Conservation (phyloP, 345 rosid species). For the Eucalyptus tenuipes region DNA sequence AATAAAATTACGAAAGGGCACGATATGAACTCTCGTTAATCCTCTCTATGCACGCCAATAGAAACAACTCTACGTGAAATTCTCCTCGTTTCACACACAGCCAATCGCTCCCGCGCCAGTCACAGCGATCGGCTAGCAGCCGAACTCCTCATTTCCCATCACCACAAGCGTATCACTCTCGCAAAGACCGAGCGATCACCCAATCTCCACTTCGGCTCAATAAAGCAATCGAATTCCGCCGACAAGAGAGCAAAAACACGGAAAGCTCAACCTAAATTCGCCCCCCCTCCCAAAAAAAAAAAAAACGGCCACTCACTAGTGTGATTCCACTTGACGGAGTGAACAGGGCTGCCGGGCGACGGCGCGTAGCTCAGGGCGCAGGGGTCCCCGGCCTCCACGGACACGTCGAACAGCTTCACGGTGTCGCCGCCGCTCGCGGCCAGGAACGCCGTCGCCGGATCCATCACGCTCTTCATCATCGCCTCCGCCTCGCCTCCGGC, state of each 20-base stretch:
- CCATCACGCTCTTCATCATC: conserved; percentile 36
- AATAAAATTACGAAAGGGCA: neutral
- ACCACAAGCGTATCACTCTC: neutral
- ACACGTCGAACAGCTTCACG: conserved; percentile 76
- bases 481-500: neutral
- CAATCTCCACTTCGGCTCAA: neutral
- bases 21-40: neutral
- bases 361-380: conserved; percentile 72
- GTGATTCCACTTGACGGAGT: conserved; percentile 94
- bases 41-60: neutral
- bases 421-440: conserved; percentile 88
- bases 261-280: neutral
- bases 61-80: neutral
- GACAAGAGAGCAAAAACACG: neutral
- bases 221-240: neutral
- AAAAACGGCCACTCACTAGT: conserved; percentile 40
- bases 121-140: neutral
- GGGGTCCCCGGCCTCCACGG: conserved; percentile 67
- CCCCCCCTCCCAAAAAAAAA: no score
- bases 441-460: conserved; percentile 56
- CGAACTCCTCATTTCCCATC: neutral
- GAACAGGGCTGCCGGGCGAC: conserved; percentile 53
- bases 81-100: neutral
- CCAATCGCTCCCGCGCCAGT: neutral
- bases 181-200: neutral